Base-by-base conservation (phyloP, 2,329 filamentous ascomycete genomes). In the Emergomyces orientalis region DNA sequence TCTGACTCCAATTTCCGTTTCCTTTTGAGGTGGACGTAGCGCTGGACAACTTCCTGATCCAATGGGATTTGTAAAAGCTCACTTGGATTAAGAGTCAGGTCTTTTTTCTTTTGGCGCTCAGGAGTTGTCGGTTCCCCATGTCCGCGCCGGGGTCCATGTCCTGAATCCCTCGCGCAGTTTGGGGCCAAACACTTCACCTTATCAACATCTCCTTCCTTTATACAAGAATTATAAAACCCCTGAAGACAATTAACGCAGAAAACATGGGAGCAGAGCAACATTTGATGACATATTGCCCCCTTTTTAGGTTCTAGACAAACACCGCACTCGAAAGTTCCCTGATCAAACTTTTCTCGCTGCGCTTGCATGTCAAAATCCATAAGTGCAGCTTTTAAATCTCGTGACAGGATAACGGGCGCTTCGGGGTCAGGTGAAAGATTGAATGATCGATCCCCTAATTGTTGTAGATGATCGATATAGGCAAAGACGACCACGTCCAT, bases 291-390 rank as follows among this genome's bases (percentile, higher is more conserved):
- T 13, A 80, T 83, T 0, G 79, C 76, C 1, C 94, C 94, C 73
- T 95, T 97, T 75, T 96, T 96, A 0, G 91, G 91, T 74, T 97
- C 93, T 56, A 97, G 76, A 72, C 92, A 97, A 57, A 97, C 83
- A 1, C 88, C 90, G 67, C 93, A 97, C 60, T 92, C 86, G 71
- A 94, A 97, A 0, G 90, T 96, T 69, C 88, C 88, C 67, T 85
- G 86, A 64, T 94, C 87, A 72, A 97, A 97, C 0, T 86, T 85
- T 27, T 85, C 84, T 62, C 85, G 84, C 71, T 88, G 88, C 7
- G 88, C 86, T 65, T 87, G 86, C 63, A 85, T 86, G 70, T 96
- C 89, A 69, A 89, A 91, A 67, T 91, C 88, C 52, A 96, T 75
- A 17, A 97, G 80, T 5, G 86, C 82, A 22, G 90, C 84, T 74